Evolutionary conservation across 2,329 filamentous ascomycete species (phyloP).

Genomic region (Aspergillus sp.): DNA sequence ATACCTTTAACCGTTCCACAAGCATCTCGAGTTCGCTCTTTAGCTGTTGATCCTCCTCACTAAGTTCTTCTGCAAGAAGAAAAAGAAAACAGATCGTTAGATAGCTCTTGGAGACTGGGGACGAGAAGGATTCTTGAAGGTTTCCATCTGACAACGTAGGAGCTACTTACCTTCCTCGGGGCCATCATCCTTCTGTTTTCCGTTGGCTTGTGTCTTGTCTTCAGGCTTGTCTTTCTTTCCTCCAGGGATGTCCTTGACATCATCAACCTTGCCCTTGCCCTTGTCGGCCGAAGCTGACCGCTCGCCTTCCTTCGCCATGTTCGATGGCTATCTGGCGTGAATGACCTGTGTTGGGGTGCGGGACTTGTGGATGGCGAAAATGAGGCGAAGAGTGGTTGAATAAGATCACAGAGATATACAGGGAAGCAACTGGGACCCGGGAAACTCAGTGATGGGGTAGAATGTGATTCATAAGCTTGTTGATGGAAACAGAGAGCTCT

Average conservation of each 20-base stretch:
- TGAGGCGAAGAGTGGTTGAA: neutral
- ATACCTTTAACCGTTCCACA: conserved; percentile 86
- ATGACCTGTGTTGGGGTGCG: conserved; percentile 20
- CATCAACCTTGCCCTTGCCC: conserved; percentile 89
- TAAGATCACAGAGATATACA: conserved; percentile 14
- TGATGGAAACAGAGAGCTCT: conserved; percentile 27
- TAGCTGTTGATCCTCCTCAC: conserved; percentile 95
- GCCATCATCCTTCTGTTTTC: conserved; percentile 72
- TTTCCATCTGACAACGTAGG: neutral
- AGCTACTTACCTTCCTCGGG: conserved; percentile 55
- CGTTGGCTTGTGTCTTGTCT: conserved; percentile 68
- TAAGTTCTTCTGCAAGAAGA: conserved; percentile 76
- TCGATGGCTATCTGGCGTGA: conserved; percentile 34
- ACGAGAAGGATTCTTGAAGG: neutral
- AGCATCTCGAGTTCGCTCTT: conserved; percentile 98
- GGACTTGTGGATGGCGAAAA: conserved; percentile 6
- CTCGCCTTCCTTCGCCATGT: conserved; percentile 94
- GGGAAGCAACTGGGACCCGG: conserved; percentile 11
- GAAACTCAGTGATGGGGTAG: conserved; percentile 19
- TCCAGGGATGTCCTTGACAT: conserved; percentile 60
- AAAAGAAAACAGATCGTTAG: conserved; percentile 37
- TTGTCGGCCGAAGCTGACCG: conserved; percentile 82
- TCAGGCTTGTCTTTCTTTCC: conserved; percentile 60
- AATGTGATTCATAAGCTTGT: conserved; percentile 25
- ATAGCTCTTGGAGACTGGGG: conserved; percentile 8